Evolutionary conservation across 2,329 filamentous ascomycete genomes (phyloP).

Genomic region (Cercospora nicotianae): DNA sequence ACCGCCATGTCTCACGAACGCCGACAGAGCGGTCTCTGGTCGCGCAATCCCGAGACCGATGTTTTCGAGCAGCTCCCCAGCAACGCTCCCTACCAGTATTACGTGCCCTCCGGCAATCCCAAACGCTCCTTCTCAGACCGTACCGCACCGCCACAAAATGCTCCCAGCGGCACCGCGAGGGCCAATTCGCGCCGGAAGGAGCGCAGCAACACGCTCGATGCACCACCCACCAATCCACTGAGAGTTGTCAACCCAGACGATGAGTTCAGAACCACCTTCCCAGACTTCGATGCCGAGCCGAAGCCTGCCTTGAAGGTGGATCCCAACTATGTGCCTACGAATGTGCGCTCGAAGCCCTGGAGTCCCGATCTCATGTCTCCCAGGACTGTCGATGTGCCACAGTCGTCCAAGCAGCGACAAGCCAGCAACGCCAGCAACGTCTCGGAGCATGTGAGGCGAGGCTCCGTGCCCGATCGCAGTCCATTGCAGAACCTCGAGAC

Average conservation of each 20-base stretch:
- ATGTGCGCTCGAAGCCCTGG: slow-evolving; percentile 34
- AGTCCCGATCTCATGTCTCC: slow-evolving; percentile 33
- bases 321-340: slow-evolving; percentile 33
- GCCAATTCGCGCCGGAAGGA: slow-evolving; percentile 21
- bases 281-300: slow-evolving; percentile 17
- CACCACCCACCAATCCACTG: background rate
- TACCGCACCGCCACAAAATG: slow-evolving; percentile 17
- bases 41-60: slow-evolving; percentile 28
- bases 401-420: slow-evolving; percentile 24
- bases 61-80: slow-evolving; percentile 28
- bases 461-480: slow-evolving; percentile 77
- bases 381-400: slow-evolving; percentile 11
- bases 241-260: slow-evolving; percentile 10
- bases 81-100: slow-evolving; percentile 35
- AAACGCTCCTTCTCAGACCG: slow-evolving; percentile 36
- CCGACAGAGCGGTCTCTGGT: slow-evolving; percentile 36
- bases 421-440: slow-evolving; percentile 27
- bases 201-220: slow-evolving; percentile 17
- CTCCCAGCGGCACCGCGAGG: slow-evolving; percentile 16
- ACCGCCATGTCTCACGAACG: slow-evolving; percentile 28
- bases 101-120: slow-evolving; percentile 32
- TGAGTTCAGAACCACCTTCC: slow-evolving; percentile 17
- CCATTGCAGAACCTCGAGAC: slow-evolving; percentile 91
- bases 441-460: slow-evolving; percentile 36
- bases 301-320: slow-evolving; percentile 28